Evolutionary conservation across 2,329 filamentous ascomycete species (phyloP), one percentile per base, ranked within the genome.

Genomic region (Drechslerella stenobrocha): DNA sequence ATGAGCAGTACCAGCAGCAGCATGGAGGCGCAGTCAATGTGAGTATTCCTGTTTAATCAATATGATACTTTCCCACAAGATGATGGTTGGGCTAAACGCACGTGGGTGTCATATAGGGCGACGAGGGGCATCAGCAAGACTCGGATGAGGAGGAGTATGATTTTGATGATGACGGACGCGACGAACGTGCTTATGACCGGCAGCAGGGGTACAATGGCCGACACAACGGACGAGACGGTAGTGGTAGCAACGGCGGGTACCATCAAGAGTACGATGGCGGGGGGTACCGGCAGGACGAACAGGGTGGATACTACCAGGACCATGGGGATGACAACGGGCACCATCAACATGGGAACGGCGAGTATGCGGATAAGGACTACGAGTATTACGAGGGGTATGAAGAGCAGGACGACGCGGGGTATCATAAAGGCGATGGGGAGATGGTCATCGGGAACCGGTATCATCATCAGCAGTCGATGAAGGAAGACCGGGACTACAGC

Each of bases 201-300:
- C 64, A 63, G 37, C 35, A 55, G 51, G 37, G 37, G 11, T 66
- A 55, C 15, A 60, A 34, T 45, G 32, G 57, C 11, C 52, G 70
- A 47, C 61, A 55, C 44, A 46, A 47, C 2, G 56, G 46, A 22
- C 50, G 53, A 35, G 37, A 42, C 15, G 61, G 58, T 8, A 37
- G 37, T 20, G 46, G 42, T 34, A 56, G 32, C 24, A 56, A 66
- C 24, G 53, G 53, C 34, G 65, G 53, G 24, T 66, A 71, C 72
- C 75, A 80, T 53, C 80, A 81, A 57, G 79, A 82, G 69, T 60
- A 56, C 45, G 56, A 70, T 26, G 37, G 37, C 34, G 65, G 51
- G 28, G 69, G 71, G 57, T 77, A 78, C 72, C 75, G 80, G 53
- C 80, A 81, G 58, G 80, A 82, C 66, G 70, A 73, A 46, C 69